Evolutionary conservation across 345 rosid genomes (phyloP), one percentile per base, ranked within the genome.

Genomic region (Cardamine chenopodiifolia): DNA sequence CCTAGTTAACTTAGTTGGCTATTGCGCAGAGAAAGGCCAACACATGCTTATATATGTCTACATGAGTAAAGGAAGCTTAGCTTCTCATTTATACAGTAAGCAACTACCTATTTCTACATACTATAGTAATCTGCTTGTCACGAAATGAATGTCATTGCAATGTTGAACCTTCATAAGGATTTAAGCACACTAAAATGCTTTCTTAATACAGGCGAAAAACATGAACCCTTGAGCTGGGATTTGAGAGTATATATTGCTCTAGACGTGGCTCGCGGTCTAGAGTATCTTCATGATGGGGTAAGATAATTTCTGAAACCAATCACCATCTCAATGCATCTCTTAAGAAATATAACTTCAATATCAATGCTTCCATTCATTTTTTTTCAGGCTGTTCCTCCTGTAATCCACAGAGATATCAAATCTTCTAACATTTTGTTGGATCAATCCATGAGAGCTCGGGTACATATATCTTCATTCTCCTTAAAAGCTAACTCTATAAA

Each of bases 211-310:
- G 97, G 85, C 76, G 91, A 87, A 67, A 74, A 82, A 22, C 78
- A 82, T 68, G 88, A 84, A 73, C 75, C 85, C 4, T 52, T 90
- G 76, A 83, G 77, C 84, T 92, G 99, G 99, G 93, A 88, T 78
- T 84, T 88, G 86, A 86, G 99, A 67, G 89, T 89, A 48, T 70
- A 81, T 80, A 89, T 90, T 26, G 98, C 97, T 57, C 78, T 96
- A 80, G 98, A 96, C 37, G 94, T 95, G 39, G 96, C 98, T 42
- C 87, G 98, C 63, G 98, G 98, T 37, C 83, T 92, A 80, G 99
- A 96, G 82, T 96, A 96, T 88, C 98, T 96, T 81, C 99, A 96
- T 69, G 98, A 96, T 62, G 99, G 99, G 86, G 99, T 96, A 86
- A 78, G 50, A 49, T 39, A 22, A 6, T 49, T 58, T 9, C 18